Evolutionary conservation across 225 moss, liverwort and hornwort species (phyloP).

Genomic region (Physcomitrellopsis africana): DNA sequence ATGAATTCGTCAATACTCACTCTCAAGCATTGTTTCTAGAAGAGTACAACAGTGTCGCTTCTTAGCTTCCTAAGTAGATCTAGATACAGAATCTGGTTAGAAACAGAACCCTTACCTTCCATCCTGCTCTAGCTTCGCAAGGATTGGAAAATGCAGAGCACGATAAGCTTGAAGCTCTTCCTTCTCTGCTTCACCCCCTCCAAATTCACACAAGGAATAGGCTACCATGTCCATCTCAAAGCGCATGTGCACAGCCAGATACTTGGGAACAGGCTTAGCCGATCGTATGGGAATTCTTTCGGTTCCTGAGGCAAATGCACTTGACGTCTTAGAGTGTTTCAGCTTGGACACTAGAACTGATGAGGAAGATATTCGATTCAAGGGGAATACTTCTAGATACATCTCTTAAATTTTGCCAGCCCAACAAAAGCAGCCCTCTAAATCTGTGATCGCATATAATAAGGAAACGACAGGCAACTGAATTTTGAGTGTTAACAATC

Average conservation of each 20-base stretch:
- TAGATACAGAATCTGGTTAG: not conserved
- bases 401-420: slow-evolving; percentile 31
- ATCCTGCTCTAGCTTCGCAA: slow-evolving; percentile 68
- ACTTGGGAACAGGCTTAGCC: slow-evolving; percentile 51
- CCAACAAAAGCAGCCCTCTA: not conserved
- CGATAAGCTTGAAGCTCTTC: slow-evolving; percentile 81
- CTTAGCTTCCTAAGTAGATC: not conserved
- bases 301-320: slow-evolving; percentile 34
- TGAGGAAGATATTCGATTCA: slow-evolving; percentile 18
- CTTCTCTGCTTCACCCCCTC: slow-evolving; percentile 81
- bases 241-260: slow-evolving; percentile 86
- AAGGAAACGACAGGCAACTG: not conserved
- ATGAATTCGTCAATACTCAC: slow-evolving; percentile 11
- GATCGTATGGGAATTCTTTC: slow-evolving; percentile 36
- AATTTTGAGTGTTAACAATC: not conserved
- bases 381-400: slow-evolving; percentile 8
- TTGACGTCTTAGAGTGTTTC: slow-evolving; percentile 3
- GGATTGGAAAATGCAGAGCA: slow-evolving; percentile 72
- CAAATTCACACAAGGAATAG: slow-evolving; percentile 91
- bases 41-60: not conserved
- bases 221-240: slow-evolving; percentile 98
- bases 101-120: slow-evolving; percentile 63
- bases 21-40: not conserved
- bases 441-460: slow-evolving; percentile 2
- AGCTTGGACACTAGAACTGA: slow-evolving; percentile 13